phyloP scores from a whole-genome alignment of 2,329 filamentous ascomycete species.

The Xylariaceae sp. region DNA sequence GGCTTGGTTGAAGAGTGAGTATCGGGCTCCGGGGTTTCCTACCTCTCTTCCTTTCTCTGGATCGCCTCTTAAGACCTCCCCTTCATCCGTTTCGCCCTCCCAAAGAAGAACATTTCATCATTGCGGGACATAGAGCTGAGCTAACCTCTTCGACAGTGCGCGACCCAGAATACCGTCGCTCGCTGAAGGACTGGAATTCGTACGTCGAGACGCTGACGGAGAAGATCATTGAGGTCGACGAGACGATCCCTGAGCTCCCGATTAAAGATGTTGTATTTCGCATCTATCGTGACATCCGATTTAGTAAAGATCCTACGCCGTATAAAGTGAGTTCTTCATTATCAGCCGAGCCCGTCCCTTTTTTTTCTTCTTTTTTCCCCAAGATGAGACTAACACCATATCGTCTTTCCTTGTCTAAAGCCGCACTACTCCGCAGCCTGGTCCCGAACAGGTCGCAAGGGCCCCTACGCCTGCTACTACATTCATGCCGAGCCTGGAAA shows the following conservation, averaged over 20 bases:
- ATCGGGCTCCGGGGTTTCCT: not conserved
- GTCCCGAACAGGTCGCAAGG: constrained; percentile 83
- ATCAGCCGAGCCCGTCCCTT: not conserved
- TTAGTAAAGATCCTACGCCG: constrained; percentile 77
- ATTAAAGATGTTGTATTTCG: constrained; percentile 82
- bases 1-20: constrained; percentile 55
- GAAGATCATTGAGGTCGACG: constrained; percentile 67
- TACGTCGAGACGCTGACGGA: constrained; percentile 71
- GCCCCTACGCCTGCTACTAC: constrained; percentile 85
- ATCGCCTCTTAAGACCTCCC: too few relatives aligned
- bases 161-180: constrained; percentile 72
- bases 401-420: too few relatives aligned
- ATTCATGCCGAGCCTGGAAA: constrained; percentile 71
- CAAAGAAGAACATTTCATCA: too few relatives aligned
- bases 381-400: not conserved
- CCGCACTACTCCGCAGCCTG: constrained; percentile 81
- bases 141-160: constrained; percentile 51
- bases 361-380: not conserved
- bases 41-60: not conserved
- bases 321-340: constrained; percentile 64
- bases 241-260: constrained; percentile 81
- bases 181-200: constrained; percentile 75
- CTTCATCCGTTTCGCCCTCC: not conserved
- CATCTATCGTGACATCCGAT: constrained; percentile 82
- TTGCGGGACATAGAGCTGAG: too few relatives aligned